phyloP scores from a whole-genome alignment of 73 alveolate genomes.

The Symbiodinium natans region DNA sequence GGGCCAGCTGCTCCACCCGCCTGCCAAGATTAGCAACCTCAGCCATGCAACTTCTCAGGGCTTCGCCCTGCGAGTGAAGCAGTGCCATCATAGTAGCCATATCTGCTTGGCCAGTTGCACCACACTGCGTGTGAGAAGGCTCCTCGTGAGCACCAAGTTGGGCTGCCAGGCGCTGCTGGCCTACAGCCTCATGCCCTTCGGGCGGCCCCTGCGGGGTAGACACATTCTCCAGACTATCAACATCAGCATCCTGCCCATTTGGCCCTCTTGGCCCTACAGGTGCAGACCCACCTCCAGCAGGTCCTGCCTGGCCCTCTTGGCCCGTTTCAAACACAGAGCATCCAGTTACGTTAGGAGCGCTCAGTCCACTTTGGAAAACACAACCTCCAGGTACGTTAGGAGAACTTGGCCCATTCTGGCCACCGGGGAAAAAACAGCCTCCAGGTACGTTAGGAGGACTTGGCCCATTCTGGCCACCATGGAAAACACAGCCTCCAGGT shows the following conservation, averaged over 20 bases:
- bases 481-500: background rate
- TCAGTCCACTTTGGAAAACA: too few species aligned
- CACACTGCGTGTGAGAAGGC: background rate
- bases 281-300: background rate
- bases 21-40: background rate
- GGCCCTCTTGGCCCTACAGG: background rate
- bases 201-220: background rate
- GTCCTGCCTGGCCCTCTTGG: background rate
- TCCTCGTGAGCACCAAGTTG: background rate
- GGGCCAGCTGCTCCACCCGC: background rate
- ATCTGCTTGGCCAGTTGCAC: background rate
- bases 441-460: too few species aligned
- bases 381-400: too few species aligned
- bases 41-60: background rate
- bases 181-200: background rate
- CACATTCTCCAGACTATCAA: background rate
- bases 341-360: too few species aligned
- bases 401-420: too few species aligned
- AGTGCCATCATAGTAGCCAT: background rate
- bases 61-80: slow-evolving; percentile 1
- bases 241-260: background rate
- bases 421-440: too few species aligned
- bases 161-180: background rate
- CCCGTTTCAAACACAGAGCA: background rate
- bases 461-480: background rate